Conservation (phyloP, 2,329 filamentous ascomycete genomes). For the Beauveria bassiana region DNA sequence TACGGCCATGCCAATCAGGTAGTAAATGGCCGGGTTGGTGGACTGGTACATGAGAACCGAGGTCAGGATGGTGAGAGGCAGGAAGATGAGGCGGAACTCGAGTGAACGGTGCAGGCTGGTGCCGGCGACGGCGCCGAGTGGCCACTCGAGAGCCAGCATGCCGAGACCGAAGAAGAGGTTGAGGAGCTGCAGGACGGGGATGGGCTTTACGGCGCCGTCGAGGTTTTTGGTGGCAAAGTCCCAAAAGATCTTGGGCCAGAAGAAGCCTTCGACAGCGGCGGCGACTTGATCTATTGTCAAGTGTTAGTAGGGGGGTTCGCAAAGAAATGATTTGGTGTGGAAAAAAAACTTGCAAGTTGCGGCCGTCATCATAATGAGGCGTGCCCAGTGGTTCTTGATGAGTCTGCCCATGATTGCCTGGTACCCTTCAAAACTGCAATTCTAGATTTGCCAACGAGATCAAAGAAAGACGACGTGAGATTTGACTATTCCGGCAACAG, state of each 20-base stretch:
- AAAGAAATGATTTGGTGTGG: not conserved
- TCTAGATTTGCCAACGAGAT: not conserved
- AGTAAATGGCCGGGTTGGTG: slow-evolving; percentile 88
- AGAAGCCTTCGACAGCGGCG: slow-evolving; percentile 78
- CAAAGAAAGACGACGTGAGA: not conserved
- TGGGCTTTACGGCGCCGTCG: slow-evolving; percentile 74
- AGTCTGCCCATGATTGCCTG: slow-evolving; percentile 73
- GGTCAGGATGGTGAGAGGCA: slow-evolving; percentile 69
- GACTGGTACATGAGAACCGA: slow-evolving; percentile 81
- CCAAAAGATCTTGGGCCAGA: slow-evolving; percentile 99
- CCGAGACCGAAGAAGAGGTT: slow-evolving; percentile 77
- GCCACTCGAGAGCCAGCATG: slow-evolving; percentile 86
- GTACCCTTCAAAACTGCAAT: not conserved
- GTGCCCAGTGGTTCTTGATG: slow-evolving; percentile 99
- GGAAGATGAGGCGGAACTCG: slow-evolving; percentile 72
- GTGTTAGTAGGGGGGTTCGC: not conserved
- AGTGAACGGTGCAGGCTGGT: slow-evolving; percentile 76
- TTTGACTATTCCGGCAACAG: not conserved
- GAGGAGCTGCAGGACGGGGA: slow-evolving; percentile 83
- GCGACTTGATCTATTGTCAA: slow-evolving; percentile 67
- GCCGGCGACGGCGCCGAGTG: slow-evolving; percentile 68
- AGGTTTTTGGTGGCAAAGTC: slow-evolving; percentile 91
- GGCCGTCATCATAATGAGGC: slow-evolving; percentile 84
- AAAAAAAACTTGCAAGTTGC: slow-evolving; percentile 54
- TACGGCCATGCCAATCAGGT: slow-evolving; percentile 72